Conservation (phyloP, 2,329 filamentous ascomycete species). For the Diaporthe vexans region DNA sequence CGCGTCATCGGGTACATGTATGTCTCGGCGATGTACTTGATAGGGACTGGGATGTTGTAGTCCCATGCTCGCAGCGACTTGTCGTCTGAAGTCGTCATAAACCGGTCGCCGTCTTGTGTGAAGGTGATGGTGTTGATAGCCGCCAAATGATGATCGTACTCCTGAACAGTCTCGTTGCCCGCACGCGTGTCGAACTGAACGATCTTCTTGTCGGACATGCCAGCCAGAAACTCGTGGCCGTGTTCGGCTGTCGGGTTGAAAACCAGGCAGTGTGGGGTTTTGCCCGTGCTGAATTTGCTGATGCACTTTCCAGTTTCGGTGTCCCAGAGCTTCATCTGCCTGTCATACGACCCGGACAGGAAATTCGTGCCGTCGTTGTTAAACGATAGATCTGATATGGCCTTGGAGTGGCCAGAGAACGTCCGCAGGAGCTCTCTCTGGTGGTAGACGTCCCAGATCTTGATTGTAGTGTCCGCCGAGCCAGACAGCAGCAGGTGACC, state of each 20-base stretch:
- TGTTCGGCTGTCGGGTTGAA: constrained; percentile 88
- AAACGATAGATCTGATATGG: constrained; percentile 91
- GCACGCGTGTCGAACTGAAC: constrained; percentile 94
- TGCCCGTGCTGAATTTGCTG: constrained; percentile 90
- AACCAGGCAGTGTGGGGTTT: constrained; percentile 93
- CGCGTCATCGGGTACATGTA: constrained; percentile 98
- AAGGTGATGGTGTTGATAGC: constrained; percentile 98
- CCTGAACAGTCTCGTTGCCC: constrained; percentile 84
- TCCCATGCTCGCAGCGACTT: constrained; percentile 98
- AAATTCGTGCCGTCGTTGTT: constrained; percentile 86
- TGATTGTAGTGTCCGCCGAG: constrained; percentile 91
- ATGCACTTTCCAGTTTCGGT: constrained; percentile 94
- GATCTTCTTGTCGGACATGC: constrained; percentile 99
- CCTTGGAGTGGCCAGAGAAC: constrained; percentile 92
- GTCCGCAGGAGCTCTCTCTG: constrained; percentile 88
- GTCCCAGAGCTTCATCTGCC: constrained; percentile 98
- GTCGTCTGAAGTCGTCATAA: constrained; percentile 98
- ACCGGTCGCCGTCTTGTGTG: constrained; percentile 92
- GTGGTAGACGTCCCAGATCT: constrained; percentile 96
- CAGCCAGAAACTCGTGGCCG: constrained; percentile 91
- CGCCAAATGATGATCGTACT: constrained; percentile 98
- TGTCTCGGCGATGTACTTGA: constrained; percentile 97
- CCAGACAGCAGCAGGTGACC: constrained; percentile 91
- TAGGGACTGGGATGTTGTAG: constrained; percentile 97
- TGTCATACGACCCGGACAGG: constrained; percentile 91